Percentiles rank a stretch among this genome's conserved stretches.
phyloP scores from a whole-genome alignment of 1,139 yeast species.

The Nadsonia commutata region DNA sequence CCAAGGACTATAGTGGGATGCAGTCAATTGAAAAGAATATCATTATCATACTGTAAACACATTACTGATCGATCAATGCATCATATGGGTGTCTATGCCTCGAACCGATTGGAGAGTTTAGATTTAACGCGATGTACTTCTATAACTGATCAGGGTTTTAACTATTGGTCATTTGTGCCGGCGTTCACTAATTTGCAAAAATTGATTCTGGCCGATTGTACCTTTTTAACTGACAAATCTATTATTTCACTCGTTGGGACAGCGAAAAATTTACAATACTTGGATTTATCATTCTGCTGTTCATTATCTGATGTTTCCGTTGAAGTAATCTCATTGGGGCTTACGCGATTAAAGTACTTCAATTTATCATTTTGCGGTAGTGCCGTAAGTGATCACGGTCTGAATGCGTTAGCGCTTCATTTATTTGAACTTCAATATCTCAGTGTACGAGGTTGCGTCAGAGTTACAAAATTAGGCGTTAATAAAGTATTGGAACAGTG shows the following conservation, averaged over 20 bases:
- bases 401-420: constrained; percentile 47
- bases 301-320: constrained; percentile 55
- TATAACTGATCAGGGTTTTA: constrained; percentile 60
- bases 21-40: constrained; percentile 36
- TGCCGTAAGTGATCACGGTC: constrained; percentile 60
- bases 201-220: constrained; percentile 53
- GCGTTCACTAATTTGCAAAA: constrained; percentile 39
- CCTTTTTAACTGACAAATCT: constrained; percentile 53
- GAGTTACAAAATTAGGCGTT: constrained; percentile 64
- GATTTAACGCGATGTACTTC: constrained; percentile 65
- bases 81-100: constrained; percentile 46
- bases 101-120: constrained; percentile 37
- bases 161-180: constrained; percentile 41
- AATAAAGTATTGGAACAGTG: constrained; percentile 47
- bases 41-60: constrained; percentile 60
- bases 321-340: constrained; percentile 50
- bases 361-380: constrained; percentile 65
- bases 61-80: constrained; percentile 53
- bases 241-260: constrained; percentile 47
- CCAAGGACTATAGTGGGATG: constrained; percentile 34
- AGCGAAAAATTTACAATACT: constrained; percentile 39
- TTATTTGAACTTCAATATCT: constrained; percentile 34
- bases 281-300: constrained; percentile 62
- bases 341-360: constrained; percentile 37
- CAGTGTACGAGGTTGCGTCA: constrained; percentile 50